Conservation (phyloP, 352 stramenopile species). For the Globisporangium lucens region DNA sequence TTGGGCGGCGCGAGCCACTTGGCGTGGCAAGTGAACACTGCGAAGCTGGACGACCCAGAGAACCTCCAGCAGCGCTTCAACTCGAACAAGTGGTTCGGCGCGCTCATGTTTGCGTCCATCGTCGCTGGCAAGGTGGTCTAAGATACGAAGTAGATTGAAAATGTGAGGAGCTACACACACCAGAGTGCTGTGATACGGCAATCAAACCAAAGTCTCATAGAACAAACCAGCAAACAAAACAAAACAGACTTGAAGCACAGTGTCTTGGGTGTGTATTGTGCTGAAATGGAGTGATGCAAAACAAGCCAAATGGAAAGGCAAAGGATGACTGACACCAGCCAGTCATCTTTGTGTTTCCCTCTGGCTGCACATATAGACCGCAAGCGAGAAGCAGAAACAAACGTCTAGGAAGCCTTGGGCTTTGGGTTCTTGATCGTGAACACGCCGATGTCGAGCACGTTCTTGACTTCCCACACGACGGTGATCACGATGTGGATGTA, state of each 20-base stretch:
- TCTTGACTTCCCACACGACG: conserved; percentile 86
- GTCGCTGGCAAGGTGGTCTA: conserved; percentile 73
- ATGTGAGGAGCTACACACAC: not conserved
- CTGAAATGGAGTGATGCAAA: not conserved
- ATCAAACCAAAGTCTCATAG: too few relatives aligned
- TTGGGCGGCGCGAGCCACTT: conserved; percentile 89
- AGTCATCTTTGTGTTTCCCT: not conserved
- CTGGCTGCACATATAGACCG: not conserved
- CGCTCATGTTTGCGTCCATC: conserved; percentile 81
- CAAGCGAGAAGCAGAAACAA: not conserved
- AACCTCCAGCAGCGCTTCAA: conserved; percentile 94
- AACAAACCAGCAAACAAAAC: not conserved
- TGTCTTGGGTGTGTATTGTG: not conserved
- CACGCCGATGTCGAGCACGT: conserved; percentile 73
- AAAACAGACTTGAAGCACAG: not conserved
- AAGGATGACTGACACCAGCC: not conserved
- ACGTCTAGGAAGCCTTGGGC: conserved; percentile 24
- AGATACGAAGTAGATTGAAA: not conserved
- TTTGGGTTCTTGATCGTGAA: conserved; percentile 57
- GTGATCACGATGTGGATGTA: conserved; percentile 88
- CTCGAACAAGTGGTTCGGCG: conserved; percentile 92
- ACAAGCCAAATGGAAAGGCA: not conserved
- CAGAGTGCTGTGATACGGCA: not conserved
- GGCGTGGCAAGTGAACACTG: conserved; percentile 96
- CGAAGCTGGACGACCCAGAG: conserved; percentile 91